Conservation (phyloP, 345 rosid species). For the Carallia pectinifolia region DNA sequence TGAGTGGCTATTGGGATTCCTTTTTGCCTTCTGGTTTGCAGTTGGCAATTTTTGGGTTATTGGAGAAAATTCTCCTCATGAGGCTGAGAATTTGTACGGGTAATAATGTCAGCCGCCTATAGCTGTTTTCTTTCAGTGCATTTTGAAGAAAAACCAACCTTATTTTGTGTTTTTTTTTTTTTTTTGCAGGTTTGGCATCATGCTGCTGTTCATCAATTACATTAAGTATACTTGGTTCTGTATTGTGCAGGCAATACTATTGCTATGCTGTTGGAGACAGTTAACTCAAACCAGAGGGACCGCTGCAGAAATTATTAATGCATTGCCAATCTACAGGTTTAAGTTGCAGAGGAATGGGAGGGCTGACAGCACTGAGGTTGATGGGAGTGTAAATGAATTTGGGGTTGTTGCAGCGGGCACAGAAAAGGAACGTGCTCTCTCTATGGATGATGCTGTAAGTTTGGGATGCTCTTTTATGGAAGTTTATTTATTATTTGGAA, state of each 20-base stretch:
- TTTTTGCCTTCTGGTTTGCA: slow-evolving; percentile 25
- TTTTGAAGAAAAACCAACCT: background rate
- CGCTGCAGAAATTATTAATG: slow-evolving; percentile 17
- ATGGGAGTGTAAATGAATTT: background rate
- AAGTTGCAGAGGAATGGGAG: slow-evolving; percentile 20
- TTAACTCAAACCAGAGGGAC: slow-evolving; percentile 15
- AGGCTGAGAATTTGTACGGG: slow-evolving; percentile 17
- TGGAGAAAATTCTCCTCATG: slow-evolving; percentile 5
- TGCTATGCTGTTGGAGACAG: slow-evolving; percentile 9
- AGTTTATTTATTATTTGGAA: too few relatives aligned
- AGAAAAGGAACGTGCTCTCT: slow-evolving; percentile 14
- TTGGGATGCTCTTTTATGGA: too few relatives aligned
- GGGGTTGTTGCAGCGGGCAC: slow-evolving; percentile 22
- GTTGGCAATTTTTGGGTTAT: slow-evolving; percentile 22
- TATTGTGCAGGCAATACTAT: background rate
- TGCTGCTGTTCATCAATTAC: slow-evolving; percentile 20
- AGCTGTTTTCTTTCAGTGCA: background rate
- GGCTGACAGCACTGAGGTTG: background rate
- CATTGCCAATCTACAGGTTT: slow-evolving; percentile 27
- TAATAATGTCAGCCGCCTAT: background rate
- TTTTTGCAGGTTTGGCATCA: slow-evolving; percentile 20
- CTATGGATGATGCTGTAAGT: too few relatives aligned
- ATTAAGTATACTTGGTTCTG: slow-evolving; percentile 12
- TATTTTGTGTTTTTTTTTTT: background rate
- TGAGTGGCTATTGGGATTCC: slow-evolving; percentile 7